Evolutionary conservation across 2,329 filamentous ascomycete genomes (phyloP).

Genomic region (Tolypocladium nubicola): DNA sequence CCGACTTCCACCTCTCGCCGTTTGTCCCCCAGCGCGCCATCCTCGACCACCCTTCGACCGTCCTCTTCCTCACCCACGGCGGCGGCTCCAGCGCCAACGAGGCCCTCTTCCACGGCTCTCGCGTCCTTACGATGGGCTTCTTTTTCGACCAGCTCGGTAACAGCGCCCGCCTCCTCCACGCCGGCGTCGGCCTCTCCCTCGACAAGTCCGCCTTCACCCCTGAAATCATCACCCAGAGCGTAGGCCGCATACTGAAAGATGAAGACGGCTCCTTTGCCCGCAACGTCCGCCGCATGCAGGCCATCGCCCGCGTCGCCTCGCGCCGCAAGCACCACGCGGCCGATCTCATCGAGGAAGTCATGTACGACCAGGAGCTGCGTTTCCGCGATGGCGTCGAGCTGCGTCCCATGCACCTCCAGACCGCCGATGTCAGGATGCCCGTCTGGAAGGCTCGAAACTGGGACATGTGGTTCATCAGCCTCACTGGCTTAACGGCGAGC

Average conservation of each 20-base stretch:
- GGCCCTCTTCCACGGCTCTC: slow-evolving; percentile 25
- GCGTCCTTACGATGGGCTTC: slow-evolving; percentile 23
- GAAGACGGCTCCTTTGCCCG: slow-evolving; percentile 15
- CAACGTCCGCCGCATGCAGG: slow-evolving; percentile 25
- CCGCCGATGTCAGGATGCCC: slow-evolving; percentile 30
- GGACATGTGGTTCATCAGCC: slow-evolving; percentile 17
- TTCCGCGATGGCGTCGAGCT: slow-evolving; percentile 6
- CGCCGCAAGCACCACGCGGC: slow-evolving; percentile 25
- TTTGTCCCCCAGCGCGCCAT: slow-evolving; percentile 31
- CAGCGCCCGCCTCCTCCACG: slow-evolving; percentile 19
- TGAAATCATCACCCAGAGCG: not conserved
- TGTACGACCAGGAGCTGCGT: slow-evolving; percentile 22
- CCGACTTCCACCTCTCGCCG: slow-evolving; percentile 16
- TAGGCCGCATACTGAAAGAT: slow-evolving; percentile 12
- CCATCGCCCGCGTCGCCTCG: slow-evolving; percentile 25
- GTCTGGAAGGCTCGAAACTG: slow-evolving; percentile 25
- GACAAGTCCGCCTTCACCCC: slow-evolving; percentile 25
- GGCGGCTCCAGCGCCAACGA: slow-evolving; percentile 31
- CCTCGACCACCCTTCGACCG: slow-evolving; percentile 20
- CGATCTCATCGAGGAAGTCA: slow-evolving; percentile 30
- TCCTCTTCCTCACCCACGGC: slow-evolving; percentile 29
- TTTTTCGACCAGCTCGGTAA: slow-evolving; percentile 33
- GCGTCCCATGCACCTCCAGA: slow-evolving; percentile 28
- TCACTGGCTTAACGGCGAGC: not conserved
- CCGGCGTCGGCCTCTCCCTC: slow-evolving; percentile 22